A percentile compares a stretch with the other conserved stretches of the same genome.
These are phyloP conservation scores for Backusella circina DNA, from an alignment of 192 early-diverging fungal genomes.

Conservation along the genomic window DNA sequence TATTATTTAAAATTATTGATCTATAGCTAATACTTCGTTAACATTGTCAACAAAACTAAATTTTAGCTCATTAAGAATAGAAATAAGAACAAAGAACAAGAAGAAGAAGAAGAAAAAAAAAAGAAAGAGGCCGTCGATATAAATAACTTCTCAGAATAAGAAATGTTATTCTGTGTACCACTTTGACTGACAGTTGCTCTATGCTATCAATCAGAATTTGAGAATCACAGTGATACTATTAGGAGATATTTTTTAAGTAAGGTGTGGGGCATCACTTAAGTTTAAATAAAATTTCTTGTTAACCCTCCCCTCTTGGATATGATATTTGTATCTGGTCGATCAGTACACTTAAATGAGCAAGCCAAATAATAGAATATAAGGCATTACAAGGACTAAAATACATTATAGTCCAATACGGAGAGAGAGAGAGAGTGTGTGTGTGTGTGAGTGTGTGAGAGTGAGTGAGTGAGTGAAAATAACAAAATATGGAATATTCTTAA, in stretches of 20 bases:
- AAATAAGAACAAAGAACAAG: neutral
- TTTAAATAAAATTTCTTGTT: neutral
- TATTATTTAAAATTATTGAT: neutral
- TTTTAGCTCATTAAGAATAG: neutral
- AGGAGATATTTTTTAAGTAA: neutral
- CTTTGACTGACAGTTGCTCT: neutral
- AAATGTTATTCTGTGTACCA: neutral
- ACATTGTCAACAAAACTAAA: neutral
- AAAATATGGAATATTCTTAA: neutral
- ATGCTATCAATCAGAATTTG: neutral
- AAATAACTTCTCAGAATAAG: neutral
- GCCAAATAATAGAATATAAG: neutral
- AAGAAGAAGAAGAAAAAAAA: neutral
- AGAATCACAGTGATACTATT: neutral
- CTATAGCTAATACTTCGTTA: neutral
- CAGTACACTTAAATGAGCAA: neutral
- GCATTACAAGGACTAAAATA: neutral
- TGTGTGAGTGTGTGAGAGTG: no score
- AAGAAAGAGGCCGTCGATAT: neutral
- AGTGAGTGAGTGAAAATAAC: neutral
- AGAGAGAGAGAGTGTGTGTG: no score
- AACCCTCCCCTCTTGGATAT: neutral
- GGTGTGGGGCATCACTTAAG: neutral
- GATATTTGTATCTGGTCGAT: neutral
- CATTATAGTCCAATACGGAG: neutral